Base-by-base conservation (phyloP, 2,329 filamentous ascomycete genomes). In the Botrytis tulipae region DNA sequence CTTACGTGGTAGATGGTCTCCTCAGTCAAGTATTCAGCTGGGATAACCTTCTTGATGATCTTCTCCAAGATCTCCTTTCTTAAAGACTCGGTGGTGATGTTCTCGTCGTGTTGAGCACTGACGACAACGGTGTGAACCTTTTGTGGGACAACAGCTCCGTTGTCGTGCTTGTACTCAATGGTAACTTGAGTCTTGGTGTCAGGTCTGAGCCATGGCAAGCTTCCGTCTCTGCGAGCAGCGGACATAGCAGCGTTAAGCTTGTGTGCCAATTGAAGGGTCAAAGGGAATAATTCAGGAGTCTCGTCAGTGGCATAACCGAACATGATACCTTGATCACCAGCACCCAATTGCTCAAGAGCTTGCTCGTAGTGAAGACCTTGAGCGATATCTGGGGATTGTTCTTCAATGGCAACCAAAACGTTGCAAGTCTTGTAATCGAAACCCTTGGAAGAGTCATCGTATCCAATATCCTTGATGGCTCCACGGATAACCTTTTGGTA, bases 391-490 rank as follows among this genome's bases (percentile, higher is more conserved):
- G 95, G 93, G 75, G 95, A 98, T 87, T 99, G 96, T 87, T 99
- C 91, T 91, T 99, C 96, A 85, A 99, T 98, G 86, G 95, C 96
- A 81, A 98, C 95, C 80, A 98, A 91, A 82, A 99, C 90, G 88
- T 98, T 98, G 88, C 93, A 95, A 80, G 96, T 99, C 92, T 98
- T 98, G 94, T 98, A 97, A 88, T 99, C 96, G 86, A 99, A 99
- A 77, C 96, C 96, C 91, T 99, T 99, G 81, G 89, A 88, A 73
- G 96, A 98, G 85, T 92, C 90, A 86, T 99, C 96, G 86, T 98
- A 99, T 81, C 96, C 96, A 83, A 99, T 99, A 83, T 97, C 95
- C 90, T 97, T 95, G 90, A 99, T 94, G 83, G 95, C 90, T 78
- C 91, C 86, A 84, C 96, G 95, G 84, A 99, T 94, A 81, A 98